Conservation (phyloP, 257 asterid species). For the Solanum infundibuliforme region DNA sequence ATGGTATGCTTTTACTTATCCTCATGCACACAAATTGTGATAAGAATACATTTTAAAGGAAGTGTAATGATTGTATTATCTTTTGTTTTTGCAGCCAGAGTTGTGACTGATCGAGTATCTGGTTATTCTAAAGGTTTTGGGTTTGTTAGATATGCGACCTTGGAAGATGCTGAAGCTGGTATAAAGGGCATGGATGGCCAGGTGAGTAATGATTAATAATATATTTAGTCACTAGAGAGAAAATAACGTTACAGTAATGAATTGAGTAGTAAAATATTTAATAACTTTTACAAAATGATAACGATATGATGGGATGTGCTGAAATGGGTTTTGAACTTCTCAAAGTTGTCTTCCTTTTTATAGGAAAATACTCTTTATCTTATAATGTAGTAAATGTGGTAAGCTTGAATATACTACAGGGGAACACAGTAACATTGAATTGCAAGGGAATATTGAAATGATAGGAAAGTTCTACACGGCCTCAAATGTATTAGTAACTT, state of each 20-base stretch:
- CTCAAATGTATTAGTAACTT: neutral
- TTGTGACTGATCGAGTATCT: conserved; percentile 67
- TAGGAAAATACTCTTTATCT: neutral
- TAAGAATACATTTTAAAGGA: neutral
- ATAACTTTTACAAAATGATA: neutral
- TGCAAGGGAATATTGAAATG: neutral
- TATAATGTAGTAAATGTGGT: neutral
- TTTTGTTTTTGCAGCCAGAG: conserved; percentile 50
- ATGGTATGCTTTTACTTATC: conserved; percentile 27
- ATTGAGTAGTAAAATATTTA: neutral
- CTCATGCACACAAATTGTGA: neutral
- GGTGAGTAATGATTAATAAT: conserved; percentile 23
- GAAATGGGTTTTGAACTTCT: neutral
- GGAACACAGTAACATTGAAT: neutral
- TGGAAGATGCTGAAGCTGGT: conserved; percentile 68
- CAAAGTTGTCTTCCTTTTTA: neutral
- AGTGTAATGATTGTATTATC: neutral
- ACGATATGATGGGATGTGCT: neutral
- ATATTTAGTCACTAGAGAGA: neutral
- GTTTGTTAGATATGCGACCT: conserved; percentile 57
- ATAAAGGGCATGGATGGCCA: conserved; percentile 82
- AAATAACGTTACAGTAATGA: neutral
- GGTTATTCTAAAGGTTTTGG: conserved; percentile 90
- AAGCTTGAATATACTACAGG: neutral
- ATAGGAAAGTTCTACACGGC: neutral